These are phyloP conservation scores for Diaporthe longicolla DNA, from an alignment of 2,329 filamentous ascomycete genomes.

Conservation along the genomic window DNA sequence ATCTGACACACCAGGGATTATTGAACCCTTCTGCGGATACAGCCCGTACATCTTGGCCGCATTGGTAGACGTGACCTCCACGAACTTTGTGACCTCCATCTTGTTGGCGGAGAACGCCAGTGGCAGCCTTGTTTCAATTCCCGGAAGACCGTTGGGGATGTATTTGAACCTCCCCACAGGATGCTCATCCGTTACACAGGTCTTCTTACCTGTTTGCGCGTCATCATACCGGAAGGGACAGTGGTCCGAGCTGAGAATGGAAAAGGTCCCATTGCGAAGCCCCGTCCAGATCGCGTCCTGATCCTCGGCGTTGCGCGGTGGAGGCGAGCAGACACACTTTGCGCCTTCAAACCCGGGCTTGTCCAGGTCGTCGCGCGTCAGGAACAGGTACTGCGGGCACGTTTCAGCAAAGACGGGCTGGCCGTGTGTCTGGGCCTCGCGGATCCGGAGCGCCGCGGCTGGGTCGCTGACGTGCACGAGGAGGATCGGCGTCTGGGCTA, in stretches of 20 bases:
- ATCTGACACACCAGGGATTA: slow-evolving; percentile 64
- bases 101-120: slow-evolving; percentile 58
- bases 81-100: slow-evolving; percentile 63
- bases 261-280: slow-evolving; percentile 65
- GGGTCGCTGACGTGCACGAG: slow-evolving; percentile 68
- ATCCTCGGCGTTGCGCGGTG: slow-evolving; percentile 62
- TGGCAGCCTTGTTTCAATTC: slow-evolving; percentile 68
- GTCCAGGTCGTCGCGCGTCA: slow-evolving; percentile 65
- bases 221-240: slow-evolving; percentile 65
- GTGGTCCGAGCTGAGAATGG: slow-evolving; percentile 62
- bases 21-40: slow-evolving; percentile 63
- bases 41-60: slow-evolving; percentile 70
- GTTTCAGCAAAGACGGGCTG: slow-evolving; percentile 68
- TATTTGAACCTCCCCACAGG: slow-evolving; percentile 64
- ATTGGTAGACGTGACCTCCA: slow-evolving; percentile 67
- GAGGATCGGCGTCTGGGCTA: slow-evolving; percentile 64
- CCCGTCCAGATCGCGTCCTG: slow-evolving; percentile 66
- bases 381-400: slow-evolving; percentile 69
- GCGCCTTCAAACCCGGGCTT: slow-evolving; percentile 67
- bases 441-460: slow-evolving; percentile 60
- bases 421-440: slow-evolving; percentile 61
- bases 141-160: slow-evolving; percentile 70
- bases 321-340: slow-evolving; percentile 68
- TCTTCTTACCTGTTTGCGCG: slow-evolving; percentile 61
- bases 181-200: slow-evolving; percentile 59